These are phyloP conservation scores for Saccharomyces cerevisiae DNA, from an alignment of 805 yeast genomes.

Conservation along the genomic window DNA sequence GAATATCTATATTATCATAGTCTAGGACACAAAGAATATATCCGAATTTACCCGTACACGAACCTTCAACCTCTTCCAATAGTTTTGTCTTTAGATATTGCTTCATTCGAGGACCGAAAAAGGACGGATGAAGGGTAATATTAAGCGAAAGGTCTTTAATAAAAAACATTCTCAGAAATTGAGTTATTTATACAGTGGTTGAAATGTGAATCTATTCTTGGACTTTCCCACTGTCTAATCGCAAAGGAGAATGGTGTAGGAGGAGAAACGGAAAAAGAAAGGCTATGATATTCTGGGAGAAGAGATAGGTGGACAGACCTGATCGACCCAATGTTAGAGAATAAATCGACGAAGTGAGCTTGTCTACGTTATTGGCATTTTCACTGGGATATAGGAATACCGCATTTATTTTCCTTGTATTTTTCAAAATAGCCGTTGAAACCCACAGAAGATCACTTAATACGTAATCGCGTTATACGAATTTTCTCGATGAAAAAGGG, in stretches of 20 bases:
- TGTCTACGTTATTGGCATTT: neutral
- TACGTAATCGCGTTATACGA: neutral
- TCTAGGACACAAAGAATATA: slow-evolving; percentile 94
- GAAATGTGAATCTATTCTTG: neutral
- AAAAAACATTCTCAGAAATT: slow-evolving; percentile 32
- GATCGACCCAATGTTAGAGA: neutral
- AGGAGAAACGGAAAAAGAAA: neutral
- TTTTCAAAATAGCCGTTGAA: neutral
- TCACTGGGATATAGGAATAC: neutral
- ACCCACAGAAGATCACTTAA: neutral
- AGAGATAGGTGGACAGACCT: neutral
- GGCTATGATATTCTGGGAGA: neutral
- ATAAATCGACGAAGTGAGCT: neutral
- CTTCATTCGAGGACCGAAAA: slow-evolving; percentile 96
- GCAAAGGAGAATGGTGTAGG: neutral
- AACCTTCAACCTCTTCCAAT: slow-evolving; percentile 93
- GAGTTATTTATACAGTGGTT: neutral
- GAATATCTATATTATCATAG: slow-evolving; percentile 89
- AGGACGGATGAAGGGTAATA: slow-evolving; percentile 92
- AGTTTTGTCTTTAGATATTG: slow-evolving; percentile 83
- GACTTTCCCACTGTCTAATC: neutral
- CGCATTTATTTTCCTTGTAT: neutral
- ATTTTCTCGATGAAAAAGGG: neutral
- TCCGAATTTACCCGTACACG: slow-evolving; percentile 98
- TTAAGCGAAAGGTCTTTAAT: slow-evolving; percentile 83